Percentiles rank a stretch among this genome's conserved stretches.
These are phyloP conservation scores for Melaleuca alternifolia DNA, from an alignment of 345 rosid species.

Conservation along the genomic window DNA sequence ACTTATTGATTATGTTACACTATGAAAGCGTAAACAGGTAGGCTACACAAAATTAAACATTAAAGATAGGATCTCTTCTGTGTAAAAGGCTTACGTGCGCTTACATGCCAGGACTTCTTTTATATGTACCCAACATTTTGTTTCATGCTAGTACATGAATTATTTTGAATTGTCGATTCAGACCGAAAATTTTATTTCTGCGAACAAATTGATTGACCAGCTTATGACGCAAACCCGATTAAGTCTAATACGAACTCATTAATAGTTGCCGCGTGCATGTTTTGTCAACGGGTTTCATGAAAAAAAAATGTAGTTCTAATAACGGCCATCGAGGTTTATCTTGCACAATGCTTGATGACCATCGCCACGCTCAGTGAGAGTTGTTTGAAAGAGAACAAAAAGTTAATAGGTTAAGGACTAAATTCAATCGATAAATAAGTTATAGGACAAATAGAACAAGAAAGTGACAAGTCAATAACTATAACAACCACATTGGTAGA, in stretches of 20 bases:
- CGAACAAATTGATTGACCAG: neutral
- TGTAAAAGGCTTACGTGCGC: neutral
- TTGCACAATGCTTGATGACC: neutral
- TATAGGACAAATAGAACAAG: too few species aligned
- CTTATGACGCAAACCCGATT: neutral
- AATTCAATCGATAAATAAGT: neutral
- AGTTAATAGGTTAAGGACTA: neutral
- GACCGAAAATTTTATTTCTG: neutral
- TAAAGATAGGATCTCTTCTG: neutral
- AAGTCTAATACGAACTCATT: neutral
- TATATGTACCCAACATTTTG: neutral
- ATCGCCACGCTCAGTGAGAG: neutral
- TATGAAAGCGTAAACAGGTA: too few species aligned
- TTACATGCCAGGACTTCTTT: neutral
- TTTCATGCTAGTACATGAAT: neutral
- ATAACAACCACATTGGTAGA: neutral
- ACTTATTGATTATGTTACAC: neutral
- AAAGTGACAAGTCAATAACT: too few species aligned
- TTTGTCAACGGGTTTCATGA: neutral
- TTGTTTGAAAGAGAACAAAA: neutral
- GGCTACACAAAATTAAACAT: too few species aligned
- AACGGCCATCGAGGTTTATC: neutral
- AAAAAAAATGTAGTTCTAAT: too few species aligned
- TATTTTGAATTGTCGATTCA: neutral
- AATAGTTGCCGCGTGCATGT: neutral